Evolutionary conservation across 2,329 filamentous ascomycete species (phyloP).

Genomic region (Colletotrichum navitas): DNA sequence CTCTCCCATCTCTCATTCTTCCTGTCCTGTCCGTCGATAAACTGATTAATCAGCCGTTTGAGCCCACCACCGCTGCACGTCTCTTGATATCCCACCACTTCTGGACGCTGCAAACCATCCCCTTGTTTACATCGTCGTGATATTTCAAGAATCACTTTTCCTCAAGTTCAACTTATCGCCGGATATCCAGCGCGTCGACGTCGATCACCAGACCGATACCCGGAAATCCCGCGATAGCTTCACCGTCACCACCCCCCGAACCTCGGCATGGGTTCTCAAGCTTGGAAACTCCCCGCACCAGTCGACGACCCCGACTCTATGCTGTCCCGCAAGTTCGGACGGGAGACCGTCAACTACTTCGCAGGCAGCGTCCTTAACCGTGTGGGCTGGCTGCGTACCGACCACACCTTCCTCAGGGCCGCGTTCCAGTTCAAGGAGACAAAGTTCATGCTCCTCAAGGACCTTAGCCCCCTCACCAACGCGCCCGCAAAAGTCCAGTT

Average conservation of each 20-base stretch:
- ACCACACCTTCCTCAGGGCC: slow-evolving; percentile 76
- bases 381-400: slow-evolving; percentile 80
- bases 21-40: slow-evolving; percentile 15
- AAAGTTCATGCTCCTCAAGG: slow-evolving; percentile 82
- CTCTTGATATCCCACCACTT: slow-evolving; percentile 13
- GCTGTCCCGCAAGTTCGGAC: slow-evolving; percentile 82
- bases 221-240: slow-evolving; percentile 35
- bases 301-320: slow-evolving; percentile 69
- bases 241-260: slow-evolving; percentile 20
- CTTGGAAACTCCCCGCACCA: slow-evolving; percentile 58
- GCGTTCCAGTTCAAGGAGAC: slow-evolving; percentile 76
- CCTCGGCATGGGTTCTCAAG: slow-evolving; percentile 40
- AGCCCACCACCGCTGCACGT: slow-evolving; percentile 22
- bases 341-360: slow-evolving; percentile 87
- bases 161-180: neutral
- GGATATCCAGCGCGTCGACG: neutral
- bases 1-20: slow-evolving; percentile 12
- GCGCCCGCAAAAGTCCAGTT: slow-evolving; percentile 70
- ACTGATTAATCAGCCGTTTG: slow-evolving; percentile 39
- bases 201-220: neutral
- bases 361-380: slow-evolving; percentile 83
- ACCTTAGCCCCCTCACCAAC: slow-evolving; percentile 78
- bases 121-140: neutral
- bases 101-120: neutral
- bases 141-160: neutral